A percentile compares a stretch with the other conserved stretches of the same genome.
Conservation (phyloP, 108 stramenopile species). For the Nitzschia sp. region DNA sequence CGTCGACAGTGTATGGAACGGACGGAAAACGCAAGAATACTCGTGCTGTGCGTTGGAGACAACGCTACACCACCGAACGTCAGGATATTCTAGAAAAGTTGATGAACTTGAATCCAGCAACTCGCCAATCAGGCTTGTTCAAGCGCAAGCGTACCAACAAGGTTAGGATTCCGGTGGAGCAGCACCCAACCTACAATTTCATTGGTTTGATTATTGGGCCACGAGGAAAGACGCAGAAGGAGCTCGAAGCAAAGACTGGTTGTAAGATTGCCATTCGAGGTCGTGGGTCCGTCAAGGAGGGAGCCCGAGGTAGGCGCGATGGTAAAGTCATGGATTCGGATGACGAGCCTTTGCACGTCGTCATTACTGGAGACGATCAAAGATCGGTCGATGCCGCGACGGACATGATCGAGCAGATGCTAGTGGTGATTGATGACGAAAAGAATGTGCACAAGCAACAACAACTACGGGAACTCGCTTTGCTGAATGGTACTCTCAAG, state of each 20-base stretch:
- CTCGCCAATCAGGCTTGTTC: slow-evolving; percentile 51
- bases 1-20: slow-evolving; percentile 75
- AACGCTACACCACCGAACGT: slow-evolving; percentile 82
- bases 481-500: slow-evolving; percentile 98
- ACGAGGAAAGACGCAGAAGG: slow-evolving; percentile 98
- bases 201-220: slow-evolving; percentile 97
- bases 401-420: slow-evolving; percentile 90
- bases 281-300: slow-evolving; percentile 95
- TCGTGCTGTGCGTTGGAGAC: slow-evolving; percentile 93
- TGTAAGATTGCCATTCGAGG: slow-evolving; percentile 99
- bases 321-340: slow-evolving; percentile 85
- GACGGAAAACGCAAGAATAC: slow-evolving; percentile 96
- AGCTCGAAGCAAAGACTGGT: slow-evolving; percentile 94
- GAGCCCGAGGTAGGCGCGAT: slow-evolving; percentile 85
- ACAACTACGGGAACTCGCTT: slow-evolving; percentile 94
- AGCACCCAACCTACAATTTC: slow-evolving; percentile 95
- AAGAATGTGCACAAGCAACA: slow-evolving; percentile 97
- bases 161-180: slow-evolving; percentile 86
- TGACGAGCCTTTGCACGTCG: slow-evolving; percentile 95
- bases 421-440: slow-evolving; percentile 96
- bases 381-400: slow-evolving; percentile 86
- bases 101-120: slow-evolving; percentile 75
- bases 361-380: slow-evolving; percentile 93
- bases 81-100: slow-evolving; percentile 87
- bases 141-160: slow-evolving; percentile 77